phyloP scores from a whole-genome alignment of 192 early-diverging fungal species.

The Dispira simplex region DNA sequence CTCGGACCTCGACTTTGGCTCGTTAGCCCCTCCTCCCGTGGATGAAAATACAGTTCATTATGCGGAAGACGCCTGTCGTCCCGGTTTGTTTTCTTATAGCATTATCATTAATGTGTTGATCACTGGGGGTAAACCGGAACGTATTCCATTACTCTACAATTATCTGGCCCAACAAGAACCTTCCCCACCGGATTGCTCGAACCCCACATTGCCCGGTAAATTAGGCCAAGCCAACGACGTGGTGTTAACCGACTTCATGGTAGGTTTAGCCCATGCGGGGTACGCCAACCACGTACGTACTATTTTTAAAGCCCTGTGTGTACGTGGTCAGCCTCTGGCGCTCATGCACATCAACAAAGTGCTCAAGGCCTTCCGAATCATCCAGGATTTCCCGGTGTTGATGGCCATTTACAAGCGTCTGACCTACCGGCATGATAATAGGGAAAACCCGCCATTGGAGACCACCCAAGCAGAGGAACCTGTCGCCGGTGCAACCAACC shows the following conservation, averaged over 20 bases:
- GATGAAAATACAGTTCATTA: not conserved
- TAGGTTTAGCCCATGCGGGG: not conserved
- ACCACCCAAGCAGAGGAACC: not conserved
- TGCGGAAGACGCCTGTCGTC: not conserved
- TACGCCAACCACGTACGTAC: not conserved
- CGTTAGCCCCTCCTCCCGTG: not conserved
- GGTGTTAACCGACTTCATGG: not conserved
- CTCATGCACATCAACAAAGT: not conserved
- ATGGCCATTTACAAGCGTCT: not conserved
- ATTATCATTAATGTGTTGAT: not conserved
- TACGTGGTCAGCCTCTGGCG: not conserved
- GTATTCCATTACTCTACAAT: not conserved
- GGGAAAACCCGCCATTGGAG: not conserved
- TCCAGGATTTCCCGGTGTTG: not conserved
- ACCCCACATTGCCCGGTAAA: not conserved
- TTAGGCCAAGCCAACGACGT: not conserved
- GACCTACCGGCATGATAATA: not conserved
- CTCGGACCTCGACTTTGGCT: not conserved
- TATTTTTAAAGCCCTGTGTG: not conserved
- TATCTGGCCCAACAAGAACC: not conserved
- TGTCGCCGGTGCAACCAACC: not conserved
- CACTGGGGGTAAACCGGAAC: not conserved
- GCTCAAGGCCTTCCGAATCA: not conserved
- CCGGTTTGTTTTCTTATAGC: not conserved
- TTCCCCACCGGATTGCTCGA: not conserved